A percentile compares a stretch with the other conserved stretches of the same genome.
Conservation (phyloP, 805 yeast genomes). For the Saccharomycopsis capsularis region DNA sequence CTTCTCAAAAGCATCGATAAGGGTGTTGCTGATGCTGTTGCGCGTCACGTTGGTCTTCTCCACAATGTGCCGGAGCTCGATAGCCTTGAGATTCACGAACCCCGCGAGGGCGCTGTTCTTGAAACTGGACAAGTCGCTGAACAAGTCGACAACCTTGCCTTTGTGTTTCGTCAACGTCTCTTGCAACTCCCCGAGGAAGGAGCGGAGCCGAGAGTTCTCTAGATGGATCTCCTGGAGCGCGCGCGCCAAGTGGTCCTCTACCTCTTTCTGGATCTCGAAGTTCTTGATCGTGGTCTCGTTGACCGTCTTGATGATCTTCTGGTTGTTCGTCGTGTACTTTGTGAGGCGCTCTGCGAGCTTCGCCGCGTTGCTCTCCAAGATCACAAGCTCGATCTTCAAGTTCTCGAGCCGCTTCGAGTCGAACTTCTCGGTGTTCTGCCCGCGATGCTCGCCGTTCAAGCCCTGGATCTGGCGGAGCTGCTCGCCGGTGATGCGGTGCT, state of each 20-base stretch:
- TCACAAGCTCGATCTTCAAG: slow-evolving; percentile 5
- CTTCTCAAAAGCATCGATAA: background rate
- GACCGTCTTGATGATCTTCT: slow-evolving; percentile 12
- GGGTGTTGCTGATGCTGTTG: background rate
- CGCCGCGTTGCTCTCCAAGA: slow-evolving; percentile 1
- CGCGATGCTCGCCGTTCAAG: background rate
- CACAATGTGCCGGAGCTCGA: background rate
- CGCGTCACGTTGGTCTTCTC: background rate
- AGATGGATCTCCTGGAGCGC: slow-evolving; percentile 10
- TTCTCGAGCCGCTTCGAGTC: background rate
- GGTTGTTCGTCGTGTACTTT: slow-evolving; percentile 14
- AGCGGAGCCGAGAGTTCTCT: slow-evolving; percentile 6
- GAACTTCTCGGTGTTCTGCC: background rate
- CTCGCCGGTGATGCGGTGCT: background rate
- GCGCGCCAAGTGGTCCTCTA: slow-evolving; percentile 8
- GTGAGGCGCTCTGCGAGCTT: slow-evolving; percentile 2
- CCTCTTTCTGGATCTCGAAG: slow-evolving; percentile 15
- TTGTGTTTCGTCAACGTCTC: slow-evolving; percentile 4
- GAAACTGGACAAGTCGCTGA: slow-evolving; percentile 7
- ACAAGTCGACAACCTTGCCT: slow-evolving; percentile 3
- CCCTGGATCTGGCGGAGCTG: slow-evolving; percentile 1
- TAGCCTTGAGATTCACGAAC: slow-evolving; percentile 1
- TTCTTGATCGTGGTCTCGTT: slow-evolving; percentile 18
- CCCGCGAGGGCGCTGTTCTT: slow-evolving; percentile 1
- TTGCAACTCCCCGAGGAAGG: background rate